These are phyloP conservation scores for Volvox carteri DNA, from an alignment of 163 green algal genomes.

Conservation along the genomic window DNA sequence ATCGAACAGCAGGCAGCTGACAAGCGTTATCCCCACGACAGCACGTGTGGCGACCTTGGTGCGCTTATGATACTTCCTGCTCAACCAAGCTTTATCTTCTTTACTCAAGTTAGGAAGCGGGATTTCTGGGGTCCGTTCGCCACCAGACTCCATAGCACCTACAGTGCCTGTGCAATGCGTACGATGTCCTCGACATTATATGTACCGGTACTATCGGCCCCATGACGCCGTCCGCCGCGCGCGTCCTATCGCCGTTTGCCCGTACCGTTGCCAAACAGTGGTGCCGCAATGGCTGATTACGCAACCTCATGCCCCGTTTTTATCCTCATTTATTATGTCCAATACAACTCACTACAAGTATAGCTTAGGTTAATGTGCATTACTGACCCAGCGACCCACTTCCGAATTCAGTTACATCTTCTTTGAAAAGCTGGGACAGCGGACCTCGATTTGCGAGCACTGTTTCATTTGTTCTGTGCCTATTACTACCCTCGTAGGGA, in stretches of 20 bases:
- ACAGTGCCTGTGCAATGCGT: neutral
- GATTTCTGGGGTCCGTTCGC: constrained; percentile 11
- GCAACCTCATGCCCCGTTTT: too few species aligned
- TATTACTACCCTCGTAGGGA: neutral
- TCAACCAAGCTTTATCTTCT: constrained; percentile 48
- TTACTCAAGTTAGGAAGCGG: constrained; percentile 23
- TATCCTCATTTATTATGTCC: neutral
- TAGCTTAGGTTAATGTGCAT: neutral
- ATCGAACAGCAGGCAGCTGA: constrained; percentile 62
- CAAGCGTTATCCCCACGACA: constrained; percentile 37
- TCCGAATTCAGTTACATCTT: neutral
- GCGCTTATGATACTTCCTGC: constrained; percentile 42
- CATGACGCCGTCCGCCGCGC: neutral
- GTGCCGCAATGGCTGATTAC: too few species aligned
- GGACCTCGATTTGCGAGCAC: neutral
- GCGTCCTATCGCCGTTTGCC: constrained; percentile 2
- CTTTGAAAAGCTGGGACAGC: neutral
- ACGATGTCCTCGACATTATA: neutral
- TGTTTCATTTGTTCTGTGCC: too few species aligned
- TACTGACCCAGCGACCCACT: constrained; percentile 23
- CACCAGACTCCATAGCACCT: constrained; percentile 24
- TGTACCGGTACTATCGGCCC: neutral
- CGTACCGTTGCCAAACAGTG: neutral
- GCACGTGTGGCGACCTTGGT: neutral
- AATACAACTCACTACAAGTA: neutral